phyloP scores from a whole-genome alignment of 2,329 filamentous ascomycete genomes.

The Zasmidium cellare region DNA sequence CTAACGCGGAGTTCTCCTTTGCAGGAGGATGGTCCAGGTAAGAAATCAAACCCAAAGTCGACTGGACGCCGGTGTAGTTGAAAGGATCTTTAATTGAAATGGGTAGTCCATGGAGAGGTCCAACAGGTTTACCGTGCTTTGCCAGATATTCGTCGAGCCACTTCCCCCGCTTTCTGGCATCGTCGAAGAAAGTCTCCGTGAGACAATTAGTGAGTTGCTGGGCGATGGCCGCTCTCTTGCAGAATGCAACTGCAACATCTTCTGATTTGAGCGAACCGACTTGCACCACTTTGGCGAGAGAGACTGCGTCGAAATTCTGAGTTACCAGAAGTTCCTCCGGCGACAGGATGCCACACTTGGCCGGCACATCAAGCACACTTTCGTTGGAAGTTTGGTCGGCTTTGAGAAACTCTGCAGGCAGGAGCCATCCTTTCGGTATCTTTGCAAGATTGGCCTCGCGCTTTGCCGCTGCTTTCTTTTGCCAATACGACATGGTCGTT shows the following conservation, averaged over 20 bases:
- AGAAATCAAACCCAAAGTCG: conserved; percentile 59
- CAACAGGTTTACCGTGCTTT: conserved; percentile 19
- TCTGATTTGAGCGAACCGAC: conserved; percentile 20
- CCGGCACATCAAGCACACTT: conserved; percentile 52
- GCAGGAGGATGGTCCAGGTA: conserved; percentile 34
- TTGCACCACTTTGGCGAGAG: conserved; percentile 38
- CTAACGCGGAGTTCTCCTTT: conserved; percentile 35
- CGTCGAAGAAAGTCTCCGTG: conserved; percentile 47
- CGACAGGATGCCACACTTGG: conserved; percentile 53
- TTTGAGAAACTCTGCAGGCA: conserved; percentile 16
- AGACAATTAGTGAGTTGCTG: conserved; percentile 33
- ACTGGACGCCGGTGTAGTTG: conserved; percentile 58
- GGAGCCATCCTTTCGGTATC: conserved; percentile 15
- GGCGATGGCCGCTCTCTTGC: conserved; percentile 47
- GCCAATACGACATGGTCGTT: not conserved
- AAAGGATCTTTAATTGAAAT: conserved; percentile 64
- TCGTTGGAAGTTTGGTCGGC: conserved; percentile 17
- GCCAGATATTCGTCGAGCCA: conserved; percentile 26
- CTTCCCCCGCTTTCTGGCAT: conserved; percentile 25
- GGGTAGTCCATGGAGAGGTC: conserved; percentile 51
- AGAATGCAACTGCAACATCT: conserved; percentile 40
- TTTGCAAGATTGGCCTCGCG: conserved; percentile 12
- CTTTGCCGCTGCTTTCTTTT: conserved; percentile 13
- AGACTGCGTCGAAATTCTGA: conserved; percentile 51
- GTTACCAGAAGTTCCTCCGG: conserved; percentile 55